phyloP scores from a whole-genome alignment of 768 basidiomycete genomes.

The Calocera cornea region DNA sequence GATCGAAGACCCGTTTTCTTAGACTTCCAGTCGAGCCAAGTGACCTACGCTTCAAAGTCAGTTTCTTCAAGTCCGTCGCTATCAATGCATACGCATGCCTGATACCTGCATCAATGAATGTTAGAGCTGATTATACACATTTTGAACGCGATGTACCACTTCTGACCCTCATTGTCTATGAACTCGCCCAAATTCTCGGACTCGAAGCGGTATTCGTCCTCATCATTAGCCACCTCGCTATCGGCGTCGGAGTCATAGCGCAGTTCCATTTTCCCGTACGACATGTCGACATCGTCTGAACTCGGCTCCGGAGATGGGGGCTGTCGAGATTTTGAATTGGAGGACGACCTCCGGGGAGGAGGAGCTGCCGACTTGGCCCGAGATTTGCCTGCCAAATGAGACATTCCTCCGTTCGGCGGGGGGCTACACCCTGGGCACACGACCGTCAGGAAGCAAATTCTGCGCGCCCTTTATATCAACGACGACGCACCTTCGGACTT shows the following conservation, averaged over 20 bases:
- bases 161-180: not conserved
- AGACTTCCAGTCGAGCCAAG: not conserved
- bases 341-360: not conserved
- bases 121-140: too few relatives aligned
- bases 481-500: not conserved
- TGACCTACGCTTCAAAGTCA: not conserved
- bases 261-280: not conserved
- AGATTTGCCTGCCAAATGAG: not conserved
- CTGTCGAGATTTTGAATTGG: not conserved
- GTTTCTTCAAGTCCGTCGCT: not conserved
- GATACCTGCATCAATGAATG: not conserved
- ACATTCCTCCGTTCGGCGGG: not conserved
- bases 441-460: not conserved
- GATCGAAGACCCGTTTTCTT: not conserved
- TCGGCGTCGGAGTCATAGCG: not conserved
- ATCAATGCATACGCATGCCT: not conserved
- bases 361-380: not conserved
- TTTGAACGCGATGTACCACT: not conserved
- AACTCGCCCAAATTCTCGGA: not conserved
- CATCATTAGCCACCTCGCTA: not conserved
- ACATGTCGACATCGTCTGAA: not conserved
- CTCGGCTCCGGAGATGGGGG: not conserved
- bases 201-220: not conserved
- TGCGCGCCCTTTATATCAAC: not conserved
- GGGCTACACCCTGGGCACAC: too few relatives aligned